Evolutionary conservation across 768 basidiomycete species (phyloP), one percentile per base, ranked within the genome.

Genomic region (Russula sp.): DNA sequence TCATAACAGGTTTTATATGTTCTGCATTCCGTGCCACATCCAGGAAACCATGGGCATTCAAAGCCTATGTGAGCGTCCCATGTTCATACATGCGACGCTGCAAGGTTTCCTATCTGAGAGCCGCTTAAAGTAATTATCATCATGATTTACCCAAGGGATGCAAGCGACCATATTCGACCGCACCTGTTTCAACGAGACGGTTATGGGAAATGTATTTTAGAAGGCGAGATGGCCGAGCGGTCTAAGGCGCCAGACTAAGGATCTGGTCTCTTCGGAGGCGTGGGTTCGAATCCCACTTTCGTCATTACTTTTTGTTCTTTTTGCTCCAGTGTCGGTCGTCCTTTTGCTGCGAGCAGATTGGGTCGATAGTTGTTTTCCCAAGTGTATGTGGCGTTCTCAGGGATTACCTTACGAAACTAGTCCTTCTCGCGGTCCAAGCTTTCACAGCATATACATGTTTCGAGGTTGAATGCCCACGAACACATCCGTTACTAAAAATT

Each of bases 241-340:
- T 88, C 87, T 86, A 88, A 88, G 87, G 87, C 87, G 87, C 85
- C 85, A 89, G 86, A 88, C 84, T 84, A 86, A 84, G 85, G 85
- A 76, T 76, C 75, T 75, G 73, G 77, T 79, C 77, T 76, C 74
- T 65, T 61, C 77, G 78, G 77, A 74, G 77, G 79, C 79, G 79
- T 77, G 79, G 79, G 79, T 79, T 79, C 78, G 77, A 79, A 79
- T 79, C 79, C 78, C 79, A 76, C 77, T 78, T 73, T 74, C 72
- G 64, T 73, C 72, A 74, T 18, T 11, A n/a, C n/a, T 36, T 59
- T 55, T 49, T 16, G 32, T 55, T 42, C 44, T 24, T 28, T 36
- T 49, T 18, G 3, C 18, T 5, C 9, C 6, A 5, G 7, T 1
- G 34, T 34, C 10, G 2, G 10, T 34, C 34, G 34, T 34, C 7